These are phyloP conservation scores for Coniochaeta hoffmannii DNA, from an alignment of 2,329 filamentous ascomycete species.

Conservation along the genomic window DNA sequence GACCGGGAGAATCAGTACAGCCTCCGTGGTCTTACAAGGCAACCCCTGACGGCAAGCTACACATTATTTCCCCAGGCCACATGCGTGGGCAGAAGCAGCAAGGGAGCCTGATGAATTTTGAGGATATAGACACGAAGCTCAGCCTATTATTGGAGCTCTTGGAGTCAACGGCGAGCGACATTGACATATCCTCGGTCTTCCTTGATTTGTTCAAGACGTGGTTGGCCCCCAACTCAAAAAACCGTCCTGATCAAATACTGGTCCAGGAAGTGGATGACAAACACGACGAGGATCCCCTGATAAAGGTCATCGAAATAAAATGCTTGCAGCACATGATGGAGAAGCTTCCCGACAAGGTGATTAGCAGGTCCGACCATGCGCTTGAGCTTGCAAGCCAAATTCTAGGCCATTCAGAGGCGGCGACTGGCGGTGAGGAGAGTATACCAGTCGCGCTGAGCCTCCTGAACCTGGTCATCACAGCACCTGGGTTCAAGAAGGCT, in stretches of 20 bases:
- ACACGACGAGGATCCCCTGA: slow-evolving; percentile 32
- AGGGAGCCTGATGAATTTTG: slow-evolving; percentile 18
- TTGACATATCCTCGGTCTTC: slow-evolving; percentile 54
- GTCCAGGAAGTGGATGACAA: slow-evolving; percentile 15
- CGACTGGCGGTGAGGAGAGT: slow-evolving; percentile 38
- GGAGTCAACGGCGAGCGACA: slow-evolving; percentile 39
- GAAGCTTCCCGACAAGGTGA: slow-evolving; percentile 53
- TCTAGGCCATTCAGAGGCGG: slow-evolving; percentile 32
- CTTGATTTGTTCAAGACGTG: slow-evolving; percentile 51
- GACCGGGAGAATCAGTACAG: slow-evolving; percentile 26
- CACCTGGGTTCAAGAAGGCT: slow-evolving; percentile 46
- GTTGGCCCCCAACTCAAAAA: slow-evolving; percentile 28
- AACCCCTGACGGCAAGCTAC: slow-evolving; percentile 38
- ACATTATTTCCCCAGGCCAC: slow-evolving; percentile 33
- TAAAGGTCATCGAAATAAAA: slow-evolving; percentile 48
- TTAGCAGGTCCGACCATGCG: slow-evolving; percentile 56
- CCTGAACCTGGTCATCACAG: slow-evolving; percentile 52
- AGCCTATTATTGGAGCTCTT: slow-evolving; percentile 42
- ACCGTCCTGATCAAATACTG: slow-evolving; percentile 19
- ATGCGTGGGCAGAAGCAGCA: not conserved
- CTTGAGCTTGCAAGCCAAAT: slow-evolving; percentile 57
- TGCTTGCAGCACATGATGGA: slow-evolving; percentile 60
- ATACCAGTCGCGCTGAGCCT: slow-evolving; percentile 50
- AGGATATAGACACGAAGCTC: slow-evolving; percentile 39
- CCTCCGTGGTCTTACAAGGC: slow-evolving; percentile 45